Base-by-base conservation (phyloP, 2,329 filamentous ascomycete species). In the Neofusicoccum laricinum region DNA sequence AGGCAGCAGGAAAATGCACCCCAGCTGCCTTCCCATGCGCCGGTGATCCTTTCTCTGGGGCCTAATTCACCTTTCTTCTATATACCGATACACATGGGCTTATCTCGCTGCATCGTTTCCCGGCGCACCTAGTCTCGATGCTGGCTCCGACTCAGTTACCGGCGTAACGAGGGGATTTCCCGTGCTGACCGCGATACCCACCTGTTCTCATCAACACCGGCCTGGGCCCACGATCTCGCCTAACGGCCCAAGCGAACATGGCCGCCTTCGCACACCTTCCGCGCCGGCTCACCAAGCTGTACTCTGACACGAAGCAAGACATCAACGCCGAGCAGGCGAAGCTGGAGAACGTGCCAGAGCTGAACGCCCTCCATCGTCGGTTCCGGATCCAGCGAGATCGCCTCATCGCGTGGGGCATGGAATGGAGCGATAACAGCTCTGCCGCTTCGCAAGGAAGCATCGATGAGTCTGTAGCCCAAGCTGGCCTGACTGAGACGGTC, bases 341-440 rank as follows among this genome's bases (percentile, higher is more conserved):
- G 79, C 85, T 70, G 80, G 89, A 72, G 83, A 88, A 73, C n/a
- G 75, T 73, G 51, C 89, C 90, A 25, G 89, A 92, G 68, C 86
- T 91, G 72, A 87, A 88, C 71, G 84, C 85, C 15, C 80, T 93
- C 36, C 89, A 93, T 73, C 88, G 90, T 67, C 92, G 91, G 74
- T 85, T 92, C 68, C 86, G 89, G 67, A 92, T 93, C 69, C 91
- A 93, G 71, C 92, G 91, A 74, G 90, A 93, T 78, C 84, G 91
- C 15, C 81, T 93, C 51, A 87, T 91, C 65, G 89, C 87, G 66
- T 94, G 91, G 91, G 91, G 90, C 0, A 80, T 92, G 61, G 89
- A 92, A 75, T 94, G 91, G 91, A 90, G 88, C 64, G 90, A 93
- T 73, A 87, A 88, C 65, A 83, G 74, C 41, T 74, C 71, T 40